Evolutionary conservation across 768 basidiomycete genomes (phyloP).

Genomic region (Mycena alexandri): DNA sequence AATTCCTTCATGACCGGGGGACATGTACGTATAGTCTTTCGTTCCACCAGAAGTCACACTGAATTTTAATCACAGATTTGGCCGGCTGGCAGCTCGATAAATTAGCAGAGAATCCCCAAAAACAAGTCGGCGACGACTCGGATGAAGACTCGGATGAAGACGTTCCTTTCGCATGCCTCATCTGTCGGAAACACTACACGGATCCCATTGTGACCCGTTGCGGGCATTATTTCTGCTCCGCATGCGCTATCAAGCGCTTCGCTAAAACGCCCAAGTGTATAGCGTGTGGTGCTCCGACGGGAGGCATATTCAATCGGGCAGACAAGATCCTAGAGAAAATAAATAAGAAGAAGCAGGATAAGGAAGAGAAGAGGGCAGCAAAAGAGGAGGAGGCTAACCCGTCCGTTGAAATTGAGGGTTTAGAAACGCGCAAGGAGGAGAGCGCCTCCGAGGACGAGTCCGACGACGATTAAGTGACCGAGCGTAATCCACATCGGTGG

Average conservation of each 20-base stretch:
- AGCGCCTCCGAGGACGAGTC: constrained; percentile 51
- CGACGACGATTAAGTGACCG: constrained; percentile 45
- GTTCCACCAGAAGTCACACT: constrained; percentile 20
- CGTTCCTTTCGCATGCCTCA: constrained; percentile 97
- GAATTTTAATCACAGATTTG: constrained; percentile 69
- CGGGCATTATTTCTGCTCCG: constrained; percentile 95
- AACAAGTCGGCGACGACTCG: constrained; percentile 70
- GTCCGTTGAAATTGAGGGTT: constrained; percentile 72
- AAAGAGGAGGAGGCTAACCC: constrained; percentile 54
- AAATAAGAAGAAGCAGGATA: constrained; percentile 76
- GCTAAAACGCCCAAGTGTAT: constrained; percentile 95
- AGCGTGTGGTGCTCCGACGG: constrained; percentile 93
- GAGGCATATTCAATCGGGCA: constrained; percentile 96
- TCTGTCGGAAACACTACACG: constrained; percentile 94
- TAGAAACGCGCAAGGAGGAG: constrained; percentile 49
- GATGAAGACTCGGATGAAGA: constrained; percentile 84
- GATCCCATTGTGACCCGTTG: constrained; percentile 97
- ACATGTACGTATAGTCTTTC: constrained; percentile 72
- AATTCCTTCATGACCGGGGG: constrained; percentile 98
- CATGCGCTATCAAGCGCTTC: constrained; percentile 95
- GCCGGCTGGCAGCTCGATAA: constrained; percentile 99
- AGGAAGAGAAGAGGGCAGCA: constrained; percentile 64
- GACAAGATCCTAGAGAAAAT: constrained; percentile 93
- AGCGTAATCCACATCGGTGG: too few species aligned
- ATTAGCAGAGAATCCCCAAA: constrained; percentile 82